phyloP scores from a whole-genome alignment of 177 flowering plant genomes.

The Vitis hybrid region DNA sequence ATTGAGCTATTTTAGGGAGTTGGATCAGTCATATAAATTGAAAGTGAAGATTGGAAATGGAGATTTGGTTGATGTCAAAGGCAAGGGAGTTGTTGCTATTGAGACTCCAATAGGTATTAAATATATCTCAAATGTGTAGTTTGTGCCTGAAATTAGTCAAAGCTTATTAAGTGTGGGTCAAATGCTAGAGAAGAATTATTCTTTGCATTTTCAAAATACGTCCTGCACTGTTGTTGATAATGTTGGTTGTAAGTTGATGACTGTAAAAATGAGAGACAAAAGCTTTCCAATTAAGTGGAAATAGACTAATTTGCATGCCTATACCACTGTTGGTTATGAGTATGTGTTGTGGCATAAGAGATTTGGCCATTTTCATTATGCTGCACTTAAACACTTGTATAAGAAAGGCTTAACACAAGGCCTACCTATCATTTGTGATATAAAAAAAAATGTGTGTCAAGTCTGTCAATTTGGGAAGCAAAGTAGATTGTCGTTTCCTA shows the following conservation, averaged over 20 bases:
- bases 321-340: no score
- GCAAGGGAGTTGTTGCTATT: not conserved
- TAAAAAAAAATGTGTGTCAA: not conserved
- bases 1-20: not conserved
- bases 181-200: no score
- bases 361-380: no score
- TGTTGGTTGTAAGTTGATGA: no score
- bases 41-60: conserved; percentile 3
- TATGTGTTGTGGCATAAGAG: no score
- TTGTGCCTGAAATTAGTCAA: not conserved
- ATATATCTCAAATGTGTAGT: not conserved
- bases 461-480: conserved; percentile 2
- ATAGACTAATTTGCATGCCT: no score
- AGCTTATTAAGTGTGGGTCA: conserved; percentile 5
- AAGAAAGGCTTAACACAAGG: not conserved
- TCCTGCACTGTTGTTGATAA: no score
- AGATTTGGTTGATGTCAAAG: not conserved
- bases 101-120: not conserved
- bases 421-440: not conserved
- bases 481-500: not conserved
- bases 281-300: no score
- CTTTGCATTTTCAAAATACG: no score
- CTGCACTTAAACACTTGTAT: not conserved
- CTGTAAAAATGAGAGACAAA: no score
- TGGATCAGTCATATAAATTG: not conserved